Evolutionary conservation across 495 filamentous ascomycete genomes (phyloP), one percentile per base, ranked within the genome.

Genomic region (Hyaloscypha finlandica): DNA sequence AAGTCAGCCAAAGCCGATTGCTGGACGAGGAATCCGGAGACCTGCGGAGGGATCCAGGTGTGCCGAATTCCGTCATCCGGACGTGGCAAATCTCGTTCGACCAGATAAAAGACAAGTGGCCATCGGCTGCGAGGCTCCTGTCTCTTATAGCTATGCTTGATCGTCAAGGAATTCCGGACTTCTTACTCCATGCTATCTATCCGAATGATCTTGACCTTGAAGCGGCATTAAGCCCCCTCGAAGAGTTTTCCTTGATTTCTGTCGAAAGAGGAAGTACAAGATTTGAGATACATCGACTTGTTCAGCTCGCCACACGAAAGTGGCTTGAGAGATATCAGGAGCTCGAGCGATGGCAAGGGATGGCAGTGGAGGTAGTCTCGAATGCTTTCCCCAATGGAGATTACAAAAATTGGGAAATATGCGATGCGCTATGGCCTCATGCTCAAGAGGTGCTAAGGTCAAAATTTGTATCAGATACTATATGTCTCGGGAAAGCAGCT

Each of bases 81-180:
- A 79, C 78, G 0, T 77, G 77, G 74, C 77, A 75, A 8, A 35
- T 78, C n/a, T 79, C 78, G 1, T 77, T 82, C 54, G 74, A 80
- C 37, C 74, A 77, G 32, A 81, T 84, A 33, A 66, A 70, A 12
- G 65, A 70, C 20, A 70, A 74, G 45, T 65, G 74, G 8, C 67
- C 76, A 9, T 74, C 74, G 16, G 80, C 81, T 30, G 72, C 76
- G 20, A 73, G 82, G 9, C 69, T 83, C 30, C 74, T 84, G n/a
- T 78, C 75, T 9, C 73, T 83, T 8, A 81, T 84, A 71, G 71
- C 75, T 57, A 66, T 79, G 20, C 69, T 82, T 16, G 79, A 81
- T 64, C 74, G 77, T 29, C 75, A 81, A 39, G 74, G 71, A 14
- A 81, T 84, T 59, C 77, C 80, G 4, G 65, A 74, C 14, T 66